A percentile compares a stretch with the other conserved stretches of the same genome.
These are phyloP conservation scores for Lodderomyces parapsilosis DNA, from an alignment of 1,139 yeast genomes.

Conservation along the genomic window DNA sequence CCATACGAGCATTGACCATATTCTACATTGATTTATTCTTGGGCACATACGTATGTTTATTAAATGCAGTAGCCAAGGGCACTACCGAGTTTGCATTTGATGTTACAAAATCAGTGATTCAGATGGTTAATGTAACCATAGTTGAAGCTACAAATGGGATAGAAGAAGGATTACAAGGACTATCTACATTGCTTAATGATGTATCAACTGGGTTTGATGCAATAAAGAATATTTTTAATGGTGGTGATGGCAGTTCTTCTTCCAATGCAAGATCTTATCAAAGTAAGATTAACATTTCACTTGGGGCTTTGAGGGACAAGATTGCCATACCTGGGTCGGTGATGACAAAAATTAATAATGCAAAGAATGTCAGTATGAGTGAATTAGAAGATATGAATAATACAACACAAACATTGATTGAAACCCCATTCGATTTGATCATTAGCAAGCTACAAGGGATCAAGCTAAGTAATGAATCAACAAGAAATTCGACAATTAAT, in stretches of 20 bases:
- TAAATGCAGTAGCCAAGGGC: slow-evolving; percentile 72
- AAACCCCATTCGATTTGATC: slow-evolving; percentile 21
- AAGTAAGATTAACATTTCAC: slow-evolving; percentile 56
- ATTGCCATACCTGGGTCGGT: slow-evolving; percentile 65
- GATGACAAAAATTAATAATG: slow-evolving; percentile 46
- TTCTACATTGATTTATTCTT: slow-evolving; percentile 71
- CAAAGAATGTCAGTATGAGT: slow-evolving; percentile 50
- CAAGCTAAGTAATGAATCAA: slow-evolving; percentile 3
- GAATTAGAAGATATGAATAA: slow-evolving; percentile 51
- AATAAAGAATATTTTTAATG: slow-evolving; percentile 56
- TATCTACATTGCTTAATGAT: slow-evolving; percentile 53
- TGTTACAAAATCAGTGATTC: slow-evolving; percentile 62
- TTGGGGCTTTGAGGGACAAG: slow-evolving; percentile 48
- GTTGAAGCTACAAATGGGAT: slow-evolving; percentile 54
- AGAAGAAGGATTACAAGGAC: slow-evolving; percentile 58
- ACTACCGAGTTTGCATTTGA: slow-evolving; percentile 72
- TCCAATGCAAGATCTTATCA: slow-evolving; percentile 23
- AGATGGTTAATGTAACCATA: slow-evolving; percentile 60
- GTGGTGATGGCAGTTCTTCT: slow-evolving; percentile 14
- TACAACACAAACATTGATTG: slow-evolving; percentile 23
- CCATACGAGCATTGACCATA: slow-evolving; percentile 56
- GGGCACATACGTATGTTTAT: slow-evolving; percentile 84
- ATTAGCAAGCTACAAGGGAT: slow-evolving; percentile 16
- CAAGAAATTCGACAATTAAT: slow-evolving; percentile 6
- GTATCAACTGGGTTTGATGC: slow-evolving; percentile 34